Percentiles rank a stretch among this genome's conserved stretches.
These are phyloP conservation scores for Suillus sp. DNA, from an alignment of 768 basidiomycete genomes.

Conservation along the genomic window DNA sequence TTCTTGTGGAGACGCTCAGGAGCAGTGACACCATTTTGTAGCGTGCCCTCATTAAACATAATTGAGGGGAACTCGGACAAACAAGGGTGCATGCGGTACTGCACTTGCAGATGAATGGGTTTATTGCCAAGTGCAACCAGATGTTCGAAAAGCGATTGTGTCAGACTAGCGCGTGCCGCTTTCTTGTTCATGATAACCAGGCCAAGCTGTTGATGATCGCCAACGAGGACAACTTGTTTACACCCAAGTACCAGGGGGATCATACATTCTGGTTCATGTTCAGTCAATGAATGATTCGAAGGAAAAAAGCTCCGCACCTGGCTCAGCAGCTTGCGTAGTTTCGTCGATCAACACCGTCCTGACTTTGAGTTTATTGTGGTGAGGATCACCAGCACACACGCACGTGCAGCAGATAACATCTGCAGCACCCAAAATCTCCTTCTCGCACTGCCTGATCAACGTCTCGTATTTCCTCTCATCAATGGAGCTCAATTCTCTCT, in stretches of 20 bases:
- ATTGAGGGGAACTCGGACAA: slow-evolving; percentile 99
- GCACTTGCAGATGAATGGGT: slow-evolving; percentile 97
- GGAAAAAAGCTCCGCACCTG: slow-evolving; percentile 54
- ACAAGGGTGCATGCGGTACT: slow-evolving; percentile 99
- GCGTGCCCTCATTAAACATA: slow-evolving; percentile 99
- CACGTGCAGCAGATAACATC: slow-evolving; percentile 99
- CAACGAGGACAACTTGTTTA: slow-evolving; percentile 97
- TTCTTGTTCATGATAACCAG: slow-evolving; percentile 99
- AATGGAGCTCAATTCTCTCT: slow-evolving; percentile 93
- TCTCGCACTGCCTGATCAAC: slow-evolving; percentile 92
- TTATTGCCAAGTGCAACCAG: slow-evolving; percentile 93
- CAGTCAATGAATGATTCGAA: slow-evolving; percentile 17
- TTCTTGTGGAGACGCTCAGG: slow-evolving; percentile 97
- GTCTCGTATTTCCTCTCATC: slow-evolving; percentile 99
- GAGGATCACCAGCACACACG: slow-evolving; percentile 95
- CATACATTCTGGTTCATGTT: slow-evolving; percentile 81
- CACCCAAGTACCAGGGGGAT: slow-evolving; percentile 97
- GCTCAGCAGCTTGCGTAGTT: slow-evolving; percentile 97
- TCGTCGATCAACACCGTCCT: slow-evolving; percentile 98
- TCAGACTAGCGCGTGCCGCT: slow-evolving; percentile 96
- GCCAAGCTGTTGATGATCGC: slow-evolving; percentile 95
- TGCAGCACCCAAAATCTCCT: slow-evolving; percentile 92
- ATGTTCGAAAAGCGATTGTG: slow-evolving; percentile 97
- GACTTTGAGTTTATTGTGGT: slow-evolving; percentile 96
- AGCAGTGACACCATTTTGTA: slow-evolving; percentile 99